phyloP scores from a whole-genome alignment of 2,329 filamentous ascomycete species.

The Cercospora sesami region DNA sequence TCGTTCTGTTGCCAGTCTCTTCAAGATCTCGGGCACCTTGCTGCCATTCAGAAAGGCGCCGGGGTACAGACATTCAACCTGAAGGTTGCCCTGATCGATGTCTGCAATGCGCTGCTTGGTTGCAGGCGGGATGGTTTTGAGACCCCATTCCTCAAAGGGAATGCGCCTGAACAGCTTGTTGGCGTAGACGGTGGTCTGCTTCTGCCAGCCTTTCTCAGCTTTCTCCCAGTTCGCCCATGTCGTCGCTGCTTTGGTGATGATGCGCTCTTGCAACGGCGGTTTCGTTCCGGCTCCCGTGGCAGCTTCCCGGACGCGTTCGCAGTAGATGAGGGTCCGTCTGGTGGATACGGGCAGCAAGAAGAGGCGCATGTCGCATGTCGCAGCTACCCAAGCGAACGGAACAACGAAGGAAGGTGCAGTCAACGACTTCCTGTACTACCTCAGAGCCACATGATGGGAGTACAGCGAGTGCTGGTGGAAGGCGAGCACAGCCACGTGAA shows the following conservation, averaged over 20 bases:
- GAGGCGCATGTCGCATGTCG: constrained; percentile 68
- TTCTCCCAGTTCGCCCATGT: constrained; percentile 88
- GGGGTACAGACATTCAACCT: constrained; percentile 63
- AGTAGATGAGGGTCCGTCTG: constrained; percentile 86
- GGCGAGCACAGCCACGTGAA: constrained; percentile 15
- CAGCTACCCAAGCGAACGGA: neutral
- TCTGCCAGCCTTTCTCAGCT: constrained; percentile 73
- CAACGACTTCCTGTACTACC: constrained; percentile 5
- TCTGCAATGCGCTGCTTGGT: constrained; percentile 65
- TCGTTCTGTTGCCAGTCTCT: constrained; percentile 73
- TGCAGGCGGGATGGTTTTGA: constrained; percentile 89
- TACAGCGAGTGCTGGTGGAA: neutral
- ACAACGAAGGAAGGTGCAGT: constrained; percentile 5
- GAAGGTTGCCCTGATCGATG: constrained; percentile 61
- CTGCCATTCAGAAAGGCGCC: constrained; percentile 64
- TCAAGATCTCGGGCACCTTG: constrained; percentile 63
- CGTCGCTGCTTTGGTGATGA: constrained; percentile 68
- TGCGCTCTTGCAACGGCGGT: constrained; percentile 65
- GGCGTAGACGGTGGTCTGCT: constrained; percentile 78
- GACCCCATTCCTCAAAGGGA: constrained; percentile 94
- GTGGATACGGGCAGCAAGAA: constrained; percentile 93
- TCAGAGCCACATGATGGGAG: neutral
- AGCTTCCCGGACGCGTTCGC: constrained; percentile 62
- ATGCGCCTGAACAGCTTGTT: constrained; percentile 84
- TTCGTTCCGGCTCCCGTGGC: constrained; percentile 47